These are phyloP conservation scores for Buddleja alternifolia DNA, from an alignment of 257 asterid species.

Conservation along the genomic window DNA sequence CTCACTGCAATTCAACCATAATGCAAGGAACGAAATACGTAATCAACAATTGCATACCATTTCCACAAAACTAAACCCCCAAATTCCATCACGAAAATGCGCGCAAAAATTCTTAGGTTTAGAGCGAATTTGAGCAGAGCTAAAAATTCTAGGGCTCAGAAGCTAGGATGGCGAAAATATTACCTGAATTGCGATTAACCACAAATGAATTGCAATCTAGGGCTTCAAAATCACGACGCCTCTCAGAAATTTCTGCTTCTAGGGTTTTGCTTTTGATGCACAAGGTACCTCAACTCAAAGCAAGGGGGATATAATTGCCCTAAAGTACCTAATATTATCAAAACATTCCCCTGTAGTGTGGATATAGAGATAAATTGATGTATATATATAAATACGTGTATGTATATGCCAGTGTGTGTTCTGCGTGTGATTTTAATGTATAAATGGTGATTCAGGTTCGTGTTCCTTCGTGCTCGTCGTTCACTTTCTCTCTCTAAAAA, in stretches of 20 bases:
- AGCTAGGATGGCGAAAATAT: slow-evolving; percentile 30
- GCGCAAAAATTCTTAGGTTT: slow-evolving; percentile 42
- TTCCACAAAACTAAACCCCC: slow-evolving; percentile 35
- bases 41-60: slow-evolving; percentile 30
- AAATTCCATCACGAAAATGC: slow-evolving; percentile 25
- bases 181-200: slow-evolving; percentile 50
- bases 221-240: slow-evolving; percentile 36
- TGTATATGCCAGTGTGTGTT: slow-evolving; percentile 34
- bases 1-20: slow-evolving; percentile 41
- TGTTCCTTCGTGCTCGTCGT: slow-evolving; percentile 39
- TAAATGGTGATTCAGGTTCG: slow-evolving; percentile 36
- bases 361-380: slow-evolving; percentile 26
- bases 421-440: slow-evolving; percentile 42
- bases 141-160: slow-evolving; percentile 45
- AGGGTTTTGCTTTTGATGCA: slow-evolving; percentile 61
- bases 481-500: slow-evolving; percentile 39
- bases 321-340: slow-evolving; percentile 33
- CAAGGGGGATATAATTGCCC: slow-evolving; percentile 39
- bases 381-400: slow-evolving; percentile 27
- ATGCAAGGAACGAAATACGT: slow-evolving; percentile 36
- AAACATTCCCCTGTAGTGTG: slow-evolving; percentile 30
- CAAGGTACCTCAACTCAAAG: slow-evolving; percentile 57
- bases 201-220: slow-evolving; percentile 47
- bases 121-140: slow-evolving; percentile 32
- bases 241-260: slow-evolving; percentile 35